These are phyloP conservation scores for Vitellaria paradoxa DNA, from an alignment of 179 eudicot species.

Conservation along the genomic window DNA sequence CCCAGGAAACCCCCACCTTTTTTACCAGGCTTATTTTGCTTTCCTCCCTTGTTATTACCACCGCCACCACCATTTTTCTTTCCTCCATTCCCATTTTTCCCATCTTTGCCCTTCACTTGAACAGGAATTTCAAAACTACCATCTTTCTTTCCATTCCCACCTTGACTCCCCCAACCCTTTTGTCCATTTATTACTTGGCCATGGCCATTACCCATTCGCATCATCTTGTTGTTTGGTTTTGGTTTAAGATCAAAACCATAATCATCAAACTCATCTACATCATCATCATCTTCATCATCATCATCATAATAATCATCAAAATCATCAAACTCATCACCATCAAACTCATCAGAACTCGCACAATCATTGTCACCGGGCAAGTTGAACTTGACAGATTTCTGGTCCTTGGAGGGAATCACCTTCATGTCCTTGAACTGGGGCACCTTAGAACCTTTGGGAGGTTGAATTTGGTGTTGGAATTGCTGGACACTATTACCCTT, in stretches of 20 bases:
- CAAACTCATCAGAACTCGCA: conserved; percentile 25
- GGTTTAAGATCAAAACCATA: conserved; percentile 22
- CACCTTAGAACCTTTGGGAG: conserved; percentile 37
- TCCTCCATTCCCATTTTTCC: conserved; percentile 24
- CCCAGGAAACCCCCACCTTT: conserved; percentile 11
- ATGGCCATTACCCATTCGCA: conserved; percentile 35
- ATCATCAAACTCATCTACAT: conserved; percentile 27
- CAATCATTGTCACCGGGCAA: conserved; percentile 32
- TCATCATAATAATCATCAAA: conserved; percentile 25
- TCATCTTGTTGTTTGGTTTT: conserved; percentile 27
- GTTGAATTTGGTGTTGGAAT: conserved; percentile 36
- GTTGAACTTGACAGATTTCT: conserved; percentile 53
- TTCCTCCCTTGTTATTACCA: conserved; percentile 20
- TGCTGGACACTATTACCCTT: conserved; percentile 29
- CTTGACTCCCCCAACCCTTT: conserved; percentile 27
- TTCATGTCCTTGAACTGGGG: conserved; percentile 33
- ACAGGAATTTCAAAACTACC: conserved; percentile 39
- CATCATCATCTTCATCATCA: conserved; percentile 27
- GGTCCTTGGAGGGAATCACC: conserved; percentile 31
- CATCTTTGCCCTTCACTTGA: conserved; percentile 42
- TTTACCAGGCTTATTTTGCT: conserved; percentile 18
- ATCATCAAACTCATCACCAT: conserved; percentile 29
- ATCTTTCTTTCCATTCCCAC: conserved; percentile 35
- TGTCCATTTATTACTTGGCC: conserved; percentile 24
- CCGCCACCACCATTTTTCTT: conserved; percentile 20